Evolutionary conservation across 129 eudicot genomes (phyloP).

Genomic region (Sambucus nigra): DNA sequence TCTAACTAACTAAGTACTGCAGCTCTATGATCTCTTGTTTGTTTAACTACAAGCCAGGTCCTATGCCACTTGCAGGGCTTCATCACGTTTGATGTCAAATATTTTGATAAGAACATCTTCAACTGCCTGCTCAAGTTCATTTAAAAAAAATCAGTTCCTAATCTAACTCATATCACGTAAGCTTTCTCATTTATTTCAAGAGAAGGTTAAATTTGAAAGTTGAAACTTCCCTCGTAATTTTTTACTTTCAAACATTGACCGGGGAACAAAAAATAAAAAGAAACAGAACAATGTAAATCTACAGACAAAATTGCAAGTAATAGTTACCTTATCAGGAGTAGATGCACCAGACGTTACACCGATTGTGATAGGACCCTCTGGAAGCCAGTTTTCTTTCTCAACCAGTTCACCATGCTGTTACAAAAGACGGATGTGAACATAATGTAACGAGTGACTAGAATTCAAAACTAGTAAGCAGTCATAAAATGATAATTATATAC

Average conservation of each 20-base stretch:
- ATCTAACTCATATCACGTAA: background rate
- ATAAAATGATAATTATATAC: background rate
- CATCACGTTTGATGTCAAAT: constrained; percentile 66
- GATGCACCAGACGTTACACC: constrained; percentile 95
- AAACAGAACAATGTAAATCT: background rate
- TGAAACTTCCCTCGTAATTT: background rate
- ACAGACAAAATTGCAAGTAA: background rate
- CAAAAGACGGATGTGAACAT: constrained; percentile 3
- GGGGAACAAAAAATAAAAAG: background rate
- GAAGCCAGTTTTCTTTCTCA: constrained; percentile 79
- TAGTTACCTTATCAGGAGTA: constrained; percentile 83
- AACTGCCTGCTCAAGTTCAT: constrained; percentile 49
- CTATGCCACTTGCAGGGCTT: constrained; percentile 50
- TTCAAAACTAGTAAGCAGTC: background rate
- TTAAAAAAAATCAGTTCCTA: background rate
- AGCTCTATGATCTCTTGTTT: background rate
- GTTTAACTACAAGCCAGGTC: constrained; percentile 12
- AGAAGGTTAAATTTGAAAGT: too few relatives aligned
- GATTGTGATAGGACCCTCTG: constrained; percentile 70
- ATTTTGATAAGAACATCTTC: constrained; percentile 65
- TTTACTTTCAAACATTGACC: background rate
- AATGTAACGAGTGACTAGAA: background rate
- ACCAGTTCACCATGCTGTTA: constrained; percentile 87
- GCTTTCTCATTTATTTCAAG: too few relatives aligned
- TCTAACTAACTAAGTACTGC: background rate